phyloP scores from a whole-genome alignment of 2,329 filamentous ascomycete genomes.

The Thelonectria rubi region DNA sequence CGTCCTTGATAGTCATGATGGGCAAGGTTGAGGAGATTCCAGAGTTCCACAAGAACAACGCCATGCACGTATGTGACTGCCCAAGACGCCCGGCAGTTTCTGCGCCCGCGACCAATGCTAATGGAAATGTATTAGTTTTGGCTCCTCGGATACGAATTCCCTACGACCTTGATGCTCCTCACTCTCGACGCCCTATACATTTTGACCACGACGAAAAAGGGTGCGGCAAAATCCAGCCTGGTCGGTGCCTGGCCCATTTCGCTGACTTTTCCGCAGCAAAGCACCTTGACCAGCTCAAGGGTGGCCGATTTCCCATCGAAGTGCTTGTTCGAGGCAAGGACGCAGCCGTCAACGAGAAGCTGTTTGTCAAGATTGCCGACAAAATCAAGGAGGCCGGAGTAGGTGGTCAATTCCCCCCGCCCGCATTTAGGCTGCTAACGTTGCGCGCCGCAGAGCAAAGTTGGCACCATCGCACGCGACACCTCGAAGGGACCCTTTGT shows the following conservation, averaged over 20 bases:
- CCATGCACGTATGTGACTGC: conserved; percentile 80
- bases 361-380: conserved; percentile 84
- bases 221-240: conserved; percentile 54
- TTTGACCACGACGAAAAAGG: conserved; percentile 97
- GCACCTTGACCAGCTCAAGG: conserved; percentile 90
- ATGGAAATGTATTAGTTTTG: conserved; percentile 74
- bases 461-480: conserved; percentile 88
- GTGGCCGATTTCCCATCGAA: conserved; percentile 91
- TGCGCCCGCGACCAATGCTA: conserved; percentile 23
- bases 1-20: conserved; percentile 89
- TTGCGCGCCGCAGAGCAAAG: conserved; percentile 73
- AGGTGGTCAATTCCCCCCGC: conserved; percentile 57
- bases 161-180: conserved; percentile 92
- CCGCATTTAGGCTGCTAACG: conserved; percentile 23
- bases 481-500: conserved; percentile 86
- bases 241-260: conserved; percentile 19
- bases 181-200: conserved; percentile 89
- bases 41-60: conserved; percentile 94
- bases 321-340: conserved; percentile 93
- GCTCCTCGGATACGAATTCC: conserved; percentile 98
- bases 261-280: conserved; percentile 70
- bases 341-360: conserved; percentile 87
- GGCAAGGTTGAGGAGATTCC: conserved; percentile 92
- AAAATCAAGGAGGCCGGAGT: conserved; percentile 88
- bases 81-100: background rate